phyloP scores from a whole-genome alignment of 352 stramenopile genomes.

The Globisporangium irregulare region DNA sequence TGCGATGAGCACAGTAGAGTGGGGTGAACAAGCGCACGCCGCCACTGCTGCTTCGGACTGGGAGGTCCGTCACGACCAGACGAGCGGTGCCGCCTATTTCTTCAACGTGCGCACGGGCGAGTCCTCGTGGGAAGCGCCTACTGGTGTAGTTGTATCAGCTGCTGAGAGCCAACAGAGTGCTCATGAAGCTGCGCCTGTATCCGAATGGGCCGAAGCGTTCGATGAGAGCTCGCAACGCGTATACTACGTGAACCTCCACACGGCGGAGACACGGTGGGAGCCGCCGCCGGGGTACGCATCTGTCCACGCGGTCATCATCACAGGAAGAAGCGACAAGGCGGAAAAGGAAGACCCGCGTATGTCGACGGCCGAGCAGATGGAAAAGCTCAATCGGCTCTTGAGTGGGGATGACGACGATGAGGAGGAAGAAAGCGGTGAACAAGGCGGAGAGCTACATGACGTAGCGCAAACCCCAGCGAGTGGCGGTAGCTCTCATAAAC shows the following conservation, averaged over 20 bases:
- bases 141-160: not conserved
- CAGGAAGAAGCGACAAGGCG: not conserved
- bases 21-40: not conserved
- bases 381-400: slow-evolving; percentile 48
- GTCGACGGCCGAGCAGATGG: slow-evolving; percentile 65
- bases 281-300: slow-evolving; percentile 19
- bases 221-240: slow-evolving; percentile 33
- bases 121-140: slow-evolving; percentile 41
- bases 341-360: slow-evolving; percentile 17
- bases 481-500: not conserved
- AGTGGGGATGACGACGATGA: slow-evolving; percentile 39
- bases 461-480: not conserved
- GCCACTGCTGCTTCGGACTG: slow-evolving; percentile 20
- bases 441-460: not conserved
- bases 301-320: not conserved
- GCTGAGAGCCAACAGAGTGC: not conserved
- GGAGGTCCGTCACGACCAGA: slow-evolving; percentile 45
- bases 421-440: not conserved
- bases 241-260: slow-evolving; percentile 58
- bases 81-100: slow-evolving; percentile 44
- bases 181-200: not conserved
- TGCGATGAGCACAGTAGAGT: not conserved
- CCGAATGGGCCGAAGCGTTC: slow-evolving; percentile 38
- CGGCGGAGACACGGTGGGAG: slow-evolving; percentile 53
- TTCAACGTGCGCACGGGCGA: slow-evolving; percentile 51